Base-by-base conservation (phyloP, 2,329 filamentous ascomycete genomes). In the Capronia americana region DNA sequence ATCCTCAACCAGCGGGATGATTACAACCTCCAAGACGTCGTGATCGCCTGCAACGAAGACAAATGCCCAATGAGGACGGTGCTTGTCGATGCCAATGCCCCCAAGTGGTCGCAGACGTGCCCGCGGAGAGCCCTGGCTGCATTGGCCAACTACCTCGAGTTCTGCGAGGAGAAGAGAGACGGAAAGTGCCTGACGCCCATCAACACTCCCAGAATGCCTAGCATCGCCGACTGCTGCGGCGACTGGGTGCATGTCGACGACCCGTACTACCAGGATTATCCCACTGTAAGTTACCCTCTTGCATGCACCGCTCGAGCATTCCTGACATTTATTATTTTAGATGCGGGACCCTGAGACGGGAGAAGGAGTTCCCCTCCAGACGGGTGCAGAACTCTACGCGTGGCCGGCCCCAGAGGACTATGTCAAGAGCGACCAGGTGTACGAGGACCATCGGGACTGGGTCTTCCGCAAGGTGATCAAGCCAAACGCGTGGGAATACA, bases 401-500 rank as follows among this genome's bases (percentile, higher is more conserved):
- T 44, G 38, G 38, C 38, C 38, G 5, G 17, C 38, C 38, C 38
- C 38, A 8, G 17, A 44, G 17, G 48, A 51, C 20, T 51, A 24
- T 8, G 12, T 51, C 48, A 28, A 51, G 10, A 17, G 7, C 20
- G 20, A 23, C 48, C 7, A 44, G 23, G 41, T 48, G 41, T 32
- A 20, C 24, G 46, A 50, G 44, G 11, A 32, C 10, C 26, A 50
- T 14, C 23, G 6, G 10, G 57, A 44, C 28, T 44, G 41, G 44
- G n/a, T 48, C 24, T 48, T 59, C 23, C 41, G 57, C 10, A 23
- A 23, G 26, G 57, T 59, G 24, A 17, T 59, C 57, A 48, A 59
- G 57, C 57, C 57, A 26, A 17, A 34, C 17, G 41, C 57, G 3
- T 59, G 57, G 57, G 41, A 59, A 20, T 59, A 34, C 41, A 59